phyloP scores from a whole-genome alignment of 805 yeast genomes.

The Scheffersomyces coipomensis region DNA sequence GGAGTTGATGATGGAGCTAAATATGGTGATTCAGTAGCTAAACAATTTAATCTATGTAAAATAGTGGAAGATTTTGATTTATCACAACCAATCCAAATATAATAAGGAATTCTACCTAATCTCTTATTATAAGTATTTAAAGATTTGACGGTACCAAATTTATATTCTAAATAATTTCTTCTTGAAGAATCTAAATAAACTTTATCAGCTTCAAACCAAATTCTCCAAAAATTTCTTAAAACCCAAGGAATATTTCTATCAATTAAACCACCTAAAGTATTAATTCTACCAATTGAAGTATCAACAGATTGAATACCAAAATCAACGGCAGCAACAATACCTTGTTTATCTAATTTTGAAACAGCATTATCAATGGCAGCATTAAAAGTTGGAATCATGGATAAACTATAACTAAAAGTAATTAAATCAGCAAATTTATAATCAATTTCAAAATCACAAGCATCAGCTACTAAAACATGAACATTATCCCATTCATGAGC shows the following conservation, averaged over 20 bases:
- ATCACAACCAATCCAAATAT: slow-evolving; percentile 73
- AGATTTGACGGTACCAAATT: slow-evolving; percentile 78
- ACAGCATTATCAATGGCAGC: slow-evolving; percentile 72
- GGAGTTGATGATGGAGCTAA: slow-evolving; percentile 52
- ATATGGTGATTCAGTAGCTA: slow-evolving; percentile 82
- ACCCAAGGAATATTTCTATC: slow-evolving; percentile 77
- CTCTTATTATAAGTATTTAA: slow-evolving; percentile 62
- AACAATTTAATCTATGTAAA: slow-evolving; percentile 66
- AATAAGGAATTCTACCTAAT: slow-evolving; percentile 77
- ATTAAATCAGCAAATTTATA: slow-evolving; percentile 60
- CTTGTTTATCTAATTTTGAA: slow-evolving; percentile 50
- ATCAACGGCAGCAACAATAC: slow-evolving; percentile 71
- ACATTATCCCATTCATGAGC: slow-evolving; percentile 53
- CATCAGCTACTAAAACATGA: slow-evolving; percentile 69
- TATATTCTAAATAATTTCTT: slow-evolving; percentile 79
- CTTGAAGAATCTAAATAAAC: slow-evolving; percentile 78
- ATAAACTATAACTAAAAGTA: slow-evolving; percentile 76
- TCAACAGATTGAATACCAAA: slow-evolving; percentile 74
- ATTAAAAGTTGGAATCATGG: slow-evolving; percentile 84
- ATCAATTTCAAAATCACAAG: slow-evolving; percentile 60
- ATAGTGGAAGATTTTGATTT: slow-evolving; percentile 32
- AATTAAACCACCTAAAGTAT: slow-evolving; percentile 72
- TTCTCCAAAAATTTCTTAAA: slow-evolving; percentile 77
- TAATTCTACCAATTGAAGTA: slow-evolving; percentile 63
- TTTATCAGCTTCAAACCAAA: slow-evolving; percentile 84